Base-by-base conservation (phyloP, 371 early-diverging fungal species). In the Mortierella sp. region DNA sequence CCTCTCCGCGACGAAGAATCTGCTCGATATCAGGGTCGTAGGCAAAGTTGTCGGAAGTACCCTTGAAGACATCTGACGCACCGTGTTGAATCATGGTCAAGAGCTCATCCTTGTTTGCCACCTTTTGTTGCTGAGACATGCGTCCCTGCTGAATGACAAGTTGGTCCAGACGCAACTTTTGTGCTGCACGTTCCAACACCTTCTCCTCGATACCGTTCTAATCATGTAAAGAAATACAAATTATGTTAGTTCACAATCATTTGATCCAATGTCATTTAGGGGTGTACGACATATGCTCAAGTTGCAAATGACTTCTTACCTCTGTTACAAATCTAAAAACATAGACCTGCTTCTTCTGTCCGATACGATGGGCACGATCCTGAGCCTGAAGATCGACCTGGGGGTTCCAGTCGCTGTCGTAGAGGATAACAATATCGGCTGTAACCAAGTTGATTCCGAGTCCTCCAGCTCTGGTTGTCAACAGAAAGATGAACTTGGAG, bases 331-430 rank as follows among this genome's bases (percentile, higher is more conserved):
- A 96, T 72, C 99, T 92, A 89, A 97, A 99, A 7, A 99, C 99
- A 79, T 95, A 93, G 29, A 99, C 99, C 82, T 98, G 98, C 87
- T 99, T 99, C 60, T 95, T 99, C 88, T 99, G 99, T 5, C 99
- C 99, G 75, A 99, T 99, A 89, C 99, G 97, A 91, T 99, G 99
- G 12, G 99, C 99, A 78, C 99, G 96, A 89, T 99, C 99, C 90
- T 93, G 92, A 12, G 98, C 99, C 90, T 99, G 99, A 38, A 98
- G 88, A 90, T 99, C 99, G 24, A 96, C 97, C 90, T 98, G 98
- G 29, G 99, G 99, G 85, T 99, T 99, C 99, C 99, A 99, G 88
- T 99, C 99, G 84, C 96, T 97, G 88, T 99, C 99, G 85, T 97
- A 99, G 78, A 99, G 93, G 71, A 99, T 92, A 55, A 99, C 99